A percentile compares a stretch with the other conserved stretches of the same genome.
Conservation (phyloP, 129 eudicot species). For the Arctium lappa region DNA sequence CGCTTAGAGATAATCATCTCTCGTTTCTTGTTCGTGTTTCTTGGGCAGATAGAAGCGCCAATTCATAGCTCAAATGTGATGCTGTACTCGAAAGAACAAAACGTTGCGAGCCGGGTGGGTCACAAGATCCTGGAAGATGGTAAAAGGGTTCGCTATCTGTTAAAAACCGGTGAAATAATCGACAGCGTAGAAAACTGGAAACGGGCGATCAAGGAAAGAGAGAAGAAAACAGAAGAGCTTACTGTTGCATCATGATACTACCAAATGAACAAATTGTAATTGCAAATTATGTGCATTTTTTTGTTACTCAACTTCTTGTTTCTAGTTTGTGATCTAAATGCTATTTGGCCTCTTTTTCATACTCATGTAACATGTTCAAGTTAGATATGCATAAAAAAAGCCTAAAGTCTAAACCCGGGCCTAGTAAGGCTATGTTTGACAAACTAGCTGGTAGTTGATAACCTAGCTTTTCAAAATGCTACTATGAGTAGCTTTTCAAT, state of each 20-base stretch:
- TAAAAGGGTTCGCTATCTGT: slow-evolving; percentile 70
- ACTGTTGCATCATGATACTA: slow-evolving; percentile 40
- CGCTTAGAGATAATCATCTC: not conserved
- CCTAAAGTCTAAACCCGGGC: no score
- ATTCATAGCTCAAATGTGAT: slow-evolving; percentile 97
- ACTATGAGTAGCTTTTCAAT: no score
- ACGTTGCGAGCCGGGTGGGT: slow-evolving; percentile 92
- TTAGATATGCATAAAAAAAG: not conserved
- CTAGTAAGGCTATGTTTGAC: no score
- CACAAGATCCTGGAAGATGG: slow-evolving; percentile 82
- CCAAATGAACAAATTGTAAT: slow-evolving; percentile 14
- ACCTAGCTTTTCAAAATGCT: no score
- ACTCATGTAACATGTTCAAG: not conserved
- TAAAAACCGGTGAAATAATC: slow-evolving; percentile 92
- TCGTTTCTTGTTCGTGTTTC: not conserved
- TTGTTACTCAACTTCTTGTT: slow-evolving; percentile 2
- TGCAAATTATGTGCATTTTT: slow-evolving; percentile 24
- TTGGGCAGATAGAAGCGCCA: slow-evolving; percentile 84
- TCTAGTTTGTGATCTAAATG: slow-evolving; percentile 21
- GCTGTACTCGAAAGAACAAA: slow-evolving; percentile 86
- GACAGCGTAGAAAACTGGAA: slow-evolving; percentile 94
- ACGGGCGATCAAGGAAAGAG: slow-evolving; percentile 47
- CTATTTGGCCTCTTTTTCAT: slow-evolving; percentile 23
- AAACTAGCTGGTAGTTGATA: no score
- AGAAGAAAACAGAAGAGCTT: slow-evolving; percentile 47